Percentiles rank a stretch among this genome's conserved stretches.
phyloP scores from a whole-genome alignment of 2,329 filamentous ascomycete genomes.

The Curvularia lunata region DNA sequence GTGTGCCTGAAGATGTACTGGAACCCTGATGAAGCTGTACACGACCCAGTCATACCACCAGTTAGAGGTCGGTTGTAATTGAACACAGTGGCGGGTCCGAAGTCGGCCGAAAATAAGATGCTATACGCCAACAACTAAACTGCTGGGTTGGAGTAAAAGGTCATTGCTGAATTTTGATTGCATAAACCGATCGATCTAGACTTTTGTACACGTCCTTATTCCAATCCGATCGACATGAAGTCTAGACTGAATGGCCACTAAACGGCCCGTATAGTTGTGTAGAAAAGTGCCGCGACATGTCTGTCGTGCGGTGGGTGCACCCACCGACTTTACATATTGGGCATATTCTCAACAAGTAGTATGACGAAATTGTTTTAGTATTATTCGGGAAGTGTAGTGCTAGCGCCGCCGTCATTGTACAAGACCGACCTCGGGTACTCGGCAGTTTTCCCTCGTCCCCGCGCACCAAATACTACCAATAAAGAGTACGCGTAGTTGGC shows the following conservation, averaged over 20 bases:
- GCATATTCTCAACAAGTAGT: not conserved
- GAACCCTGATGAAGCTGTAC: not conserved
- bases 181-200: not conserved
- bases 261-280: not conserved
- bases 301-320: not conserved
- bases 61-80: not conserved
- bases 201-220: not conserved
- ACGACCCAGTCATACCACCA: no score
- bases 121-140: no score
- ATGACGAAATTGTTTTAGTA: not conserved
- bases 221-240: not conserved
- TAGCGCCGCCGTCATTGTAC: slow-evolving; percentile 1
- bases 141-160: not conserved
- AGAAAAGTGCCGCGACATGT: not conserved
- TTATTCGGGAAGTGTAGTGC: not conserved
- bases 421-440: slow-evolving; percentile 30
- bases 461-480: slow-evolving; percentile 17
- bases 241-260: not conserved
- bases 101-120: not conserved
- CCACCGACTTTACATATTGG: not conserved
- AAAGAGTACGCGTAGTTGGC: no score
- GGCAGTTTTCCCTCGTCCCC: slow-evolving; percentile 31
- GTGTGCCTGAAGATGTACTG: not conserved
- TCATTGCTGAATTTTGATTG: not conserved
- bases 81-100: not conserved